Evolutionary conservation across 2,329 filamentous ascomycete species (phyloP).

Genomic region (Tolypocladium pustulatum): DNA sequence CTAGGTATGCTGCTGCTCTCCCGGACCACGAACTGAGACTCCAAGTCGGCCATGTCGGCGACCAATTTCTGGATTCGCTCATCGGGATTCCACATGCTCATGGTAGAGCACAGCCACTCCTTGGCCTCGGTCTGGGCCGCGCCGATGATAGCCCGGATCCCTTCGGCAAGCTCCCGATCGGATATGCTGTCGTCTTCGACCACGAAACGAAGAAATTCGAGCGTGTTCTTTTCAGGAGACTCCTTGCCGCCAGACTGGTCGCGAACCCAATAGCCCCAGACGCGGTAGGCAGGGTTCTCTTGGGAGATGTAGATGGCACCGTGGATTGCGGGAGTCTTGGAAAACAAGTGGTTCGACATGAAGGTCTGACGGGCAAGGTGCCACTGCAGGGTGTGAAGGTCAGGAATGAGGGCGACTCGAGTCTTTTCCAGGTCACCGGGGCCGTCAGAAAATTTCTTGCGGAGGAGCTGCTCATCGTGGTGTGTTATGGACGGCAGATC

Average conservation of each 20-base stretch:
- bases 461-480: constrained; percentile 54
- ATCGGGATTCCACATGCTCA: constrained; percentile 79
- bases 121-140: constrained; percentile 61
- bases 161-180: constrained; percentile 33
- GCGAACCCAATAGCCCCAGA: constrained; percentile 66
- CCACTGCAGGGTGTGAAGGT: constrained; percentile 35
- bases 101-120: constrained; percentile 57
- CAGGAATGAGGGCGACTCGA: constrained; percentile 22
- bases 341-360: constrained; percentile 54
- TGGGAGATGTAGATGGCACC: constrained; percentile 55
- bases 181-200: constrained; percentile 42
- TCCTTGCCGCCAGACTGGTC: constrained; percentile 49
- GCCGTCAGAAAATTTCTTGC: constrained; percentile 32
- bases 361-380: constrained; percentile 70
- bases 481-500: constrained; percentile 53
- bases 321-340: constrained; percentile 45
- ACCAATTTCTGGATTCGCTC: constrained; percentile 38
- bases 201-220: constrained; percentile 60
- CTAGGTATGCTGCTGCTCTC: constrained; percentile 60
- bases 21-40: constrained; percentile 40
- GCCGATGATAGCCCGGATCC: constrained; percentile 52
- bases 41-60: constrained; percentile 31
- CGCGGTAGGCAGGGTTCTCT: constrained; percentile 36
- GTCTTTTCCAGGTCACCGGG: constrained; percentile 11
- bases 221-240: constrained; percentile 48